Base-by-base conservation (phyloP, 1,139 yeast species). In the Candida smagusa region DNA sequence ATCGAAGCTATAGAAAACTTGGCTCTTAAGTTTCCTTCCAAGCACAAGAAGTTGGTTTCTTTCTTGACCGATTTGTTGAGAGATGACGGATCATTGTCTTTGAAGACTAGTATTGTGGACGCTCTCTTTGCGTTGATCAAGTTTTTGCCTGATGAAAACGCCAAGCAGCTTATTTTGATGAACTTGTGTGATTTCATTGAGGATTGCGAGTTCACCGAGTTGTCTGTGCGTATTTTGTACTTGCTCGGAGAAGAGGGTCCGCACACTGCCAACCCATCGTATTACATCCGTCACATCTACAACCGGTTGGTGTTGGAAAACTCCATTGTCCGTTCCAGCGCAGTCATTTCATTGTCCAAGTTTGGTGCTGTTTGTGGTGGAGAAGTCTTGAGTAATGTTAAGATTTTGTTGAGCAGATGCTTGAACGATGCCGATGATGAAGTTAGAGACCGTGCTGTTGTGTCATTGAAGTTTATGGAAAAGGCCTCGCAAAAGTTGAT, bases 171-270 rank as follows among this genome's bases (percentile, higher is more conserved):
- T 41, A 95, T 96, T 24, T 72, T 92, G 54, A 88, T 86, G 67
- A 85, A 84, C 58, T 74, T 94, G 51, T 89, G 97, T 72, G 99
- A 92, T 62, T 89, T 89, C 56, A 94, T 92, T 52, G 99, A 94
- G 65, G 99, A 92, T 68, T 92, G 97, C 67, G 99, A 92, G 65
- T 92, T 77, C 66, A 86, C 96, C 28, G 97, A 89, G 63, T 79
- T 92, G 44, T 79, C 95, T 26, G 96, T 90, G 24, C 81, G 97
- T 59, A 84, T 92, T 46, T 75, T 92, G 60, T 96, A 89, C 63
- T 68, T 90, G 49, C 75, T 92, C 48, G 98, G 98, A 54, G 87
- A 84, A 47, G 96, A 89, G 63, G 99, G 98, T 46, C 97, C 98
- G 51, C 68, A 74, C 41, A 84, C 96, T 7, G 54, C 83, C 9